Base-by-base conservation (phyloP, 768 basidiomycete species). In the Brasilioporus rufonigricans region DNA sequence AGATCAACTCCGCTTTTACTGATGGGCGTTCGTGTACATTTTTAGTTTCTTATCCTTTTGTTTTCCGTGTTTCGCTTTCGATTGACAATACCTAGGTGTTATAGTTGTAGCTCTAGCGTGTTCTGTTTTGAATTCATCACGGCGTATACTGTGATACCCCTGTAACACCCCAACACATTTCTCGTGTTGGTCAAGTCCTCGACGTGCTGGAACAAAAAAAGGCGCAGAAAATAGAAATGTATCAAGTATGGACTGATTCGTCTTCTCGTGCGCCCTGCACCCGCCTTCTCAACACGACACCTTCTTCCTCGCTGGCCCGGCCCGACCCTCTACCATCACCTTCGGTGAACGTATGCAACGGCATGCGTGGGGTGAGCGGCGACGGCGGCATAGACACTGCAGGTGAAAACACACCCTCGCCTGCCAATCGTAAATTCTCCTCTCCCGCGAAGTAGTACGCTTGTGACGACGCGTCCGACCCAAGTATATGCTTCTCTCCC, bases 1-100 rank as follows among this genome's bases (percentile, higher is more conserved):
- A 57, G 92, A 93, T 63, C 91, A 94, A 73, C 76, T 94, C 56
- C 83, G 92, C 55, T 94, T 94, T 64, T 71, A 65, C 51, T 71
- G 59, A 71, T 44, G 44, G 29, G 47, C 43, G 33, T 10, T 41
- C 23, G 12, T 9, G 32, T 24, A 35, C 13, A 19, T 48, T 56
- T 33, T 45, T 49, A 39, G 26, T 9, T 29, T 21, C 7, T 6
- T 26, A 3, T 39, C 24, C 10, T 29, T 13, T 21, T 8, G 1
- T 32, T 23, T 18, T 35, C 32, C 26, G 14, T 36, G 43, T 29
- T 18, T 27, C 14, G 19, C 4, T 47, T 24, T 58, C 27, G 13
- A 44, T 46, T 38, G 46, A 52, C 46, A 39, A 53, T 61, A 47
- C 56, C 29, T 46, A 23, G 24, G 49, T 40, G 48, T 45, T 46